Evolutionary conservation across 129 eudicot genomes (phyloP).

Genomic region (Centella asiatica): DNA sequence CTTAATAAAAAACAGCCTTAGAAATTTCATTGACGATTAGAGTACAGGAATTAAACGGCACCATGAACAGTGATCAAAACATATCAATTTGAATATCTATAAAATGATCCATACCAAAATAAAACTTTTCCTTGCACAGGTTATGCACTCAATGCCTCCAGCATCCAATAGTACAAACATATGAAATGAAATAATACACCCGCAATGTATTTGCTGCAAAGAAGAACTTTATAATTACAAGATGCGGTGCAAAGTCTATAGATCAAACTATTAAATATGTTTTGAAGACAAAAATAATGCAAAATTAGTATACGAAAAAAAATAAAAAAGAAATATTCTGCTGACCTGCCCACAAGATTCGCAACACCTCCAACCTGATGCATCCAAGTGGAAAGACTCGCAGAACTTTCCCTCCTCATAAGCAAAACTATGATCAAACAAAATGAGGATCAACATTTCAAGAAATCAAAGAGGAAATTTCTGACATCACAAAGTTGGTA

Average conservation of each 20-base stretch:
- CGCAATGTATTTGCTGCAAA: conserved; percentile 83
- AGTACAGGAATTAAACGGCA: not conserved
- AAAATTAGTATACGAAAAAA: no score
- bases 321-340: not conserved
- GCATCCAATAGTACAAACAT: conserved; percentile 80
- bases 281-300: no score
- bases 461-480: conserved; percentile 2
- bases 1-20: not conserved
- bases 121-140: conserved; percentile 62
- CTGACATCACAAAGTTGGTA: not conserved
- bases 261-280: no score
- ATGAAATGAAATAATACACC: conserved; percentile 81
- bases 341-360: conserved; percentile 84
- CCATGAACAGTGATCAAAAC: not conserved
- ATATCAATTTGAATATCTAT: not conserved
- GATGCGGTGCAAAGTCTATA: not conserved
- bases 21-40: not conserved
- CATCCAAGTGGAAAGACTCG: conserved; percentile 62
- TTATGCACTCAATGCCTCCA: conserved; percentile 80
- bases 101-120: conserved; percentile 44
- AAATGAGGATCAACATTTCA: conserved; percentile 11
- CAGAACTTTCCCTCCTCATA: conserved; percentile 77
- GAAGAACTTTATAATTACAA: not conserved
- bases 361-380: conserved; percentile 82
- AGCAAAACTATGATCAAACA: conserved; percentile 41